Base-by-base conservation (phyloP, 805 yeast genomes). In the Yueomyces sinensis region DNA sequence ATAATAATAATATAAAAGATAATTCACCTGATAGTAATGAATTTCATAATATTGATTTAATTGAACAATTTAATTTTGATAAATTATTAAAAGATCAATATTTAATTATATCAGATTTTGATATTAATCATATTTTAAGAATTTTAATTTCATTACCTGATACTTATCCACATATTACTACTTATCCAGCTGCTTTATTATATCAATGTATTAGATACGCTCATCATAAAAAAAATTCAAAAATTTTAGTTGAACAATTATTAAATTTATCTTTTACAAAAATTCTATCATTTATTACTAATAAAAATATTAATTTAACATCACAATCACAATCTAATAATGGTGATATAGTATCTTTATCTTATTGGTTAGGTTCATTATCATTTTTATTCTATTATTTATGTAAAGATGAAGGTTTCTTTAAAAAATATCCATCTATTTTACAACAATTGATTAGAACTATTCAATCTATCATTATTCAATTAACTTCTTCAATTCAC, bases 331-430 rank as follows among this genome's bases (percentile, higher is more conserved):
- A 53, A 32, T 52, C 30, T 15, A 24, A 24, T 4, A 18, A 49
- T 24, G 79, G 76, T 23, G 89, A 81, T 49, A 76, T 80, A 36
- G 81, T 81, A 14, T 50, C 68, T 29, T 67, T 78, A 41, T 78
- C 94, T 33, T 89, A 84, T 53, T 91, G 97, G 97, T 68, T 91
- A 27, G 76, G 94, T 4, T 78, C 81, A 18, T 52, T 81, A 31
- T 81, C 82, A 39, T 76, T 82, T 43, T 59, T 89, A 33, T 76
- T 79, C 47, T 89, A 80, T 54, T 89, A 83, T 55, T 50, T 89
- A 24, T 62, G 72, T 30, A 74, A 81, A 40, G 91, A 80, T 47
- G 78, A 72, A 13, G 56, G 60, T 0, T 66, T 78, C 35, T 75
- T 72, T 52, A 47, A 54, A 17, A 60, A 59, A 32, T 70, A 74